A percentile compares a stretch with the other conserved stretches of the same genome.
Conservation (phyloP, 2,329 filamentous ascomycete genomes). For the Nothophaeocryptopus gaeumannii region DNA sequence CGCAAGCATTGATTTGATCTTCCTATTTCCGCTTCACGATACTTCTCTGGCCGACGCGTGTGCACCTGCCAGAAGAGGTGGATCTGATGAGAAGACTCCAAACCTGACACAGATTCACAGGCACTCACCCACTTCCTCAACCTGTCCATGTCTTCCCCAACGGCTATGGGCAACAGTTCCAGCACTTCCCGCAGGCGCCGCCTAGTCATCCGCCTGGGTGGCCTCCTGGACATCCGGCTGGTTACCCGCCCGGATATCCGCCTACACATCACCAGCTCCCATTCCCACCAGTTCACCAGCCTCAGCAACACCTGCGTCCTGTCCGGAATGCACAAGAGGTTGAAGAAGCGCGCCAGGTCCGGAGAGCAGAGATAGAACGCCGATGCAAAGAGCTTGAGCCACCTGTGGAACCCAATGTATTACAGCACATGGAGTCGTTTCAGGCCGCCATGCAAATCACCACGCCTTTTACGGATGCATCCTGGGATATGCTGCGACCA, state of each 20-base stretch:
- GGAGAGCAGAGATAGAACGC: conserved; percentile 68
- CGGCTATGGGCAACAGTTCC: conserved; percentile 10
- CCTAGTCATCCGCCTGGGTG: background rate
- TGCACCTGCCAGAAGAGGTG: background rate
- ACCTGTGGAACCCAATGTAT: conserved; percentile 59
- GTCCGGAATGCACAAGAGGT: conserved; percentile 62
- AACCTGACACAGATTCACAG: conserved; percentile 17
- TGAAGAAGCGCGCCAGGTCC: conserved; percentile 60
- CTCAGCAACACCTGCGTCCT: conserved; percentile 21
- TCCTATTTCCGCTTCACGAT: no score
- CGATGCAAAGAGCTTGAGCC: conserved; percentile 63
- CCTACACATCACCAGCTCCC: conserved; percentile 4
- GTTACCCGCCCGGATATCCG: background rate
- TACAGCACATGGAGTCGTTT: conserved; percentile 71
- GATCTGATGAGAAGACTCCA: conserved; percentile 5
- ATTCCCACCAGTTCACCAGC: conserved; percentile 11
- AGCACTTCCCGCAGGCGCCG: conserved; percentile 7
- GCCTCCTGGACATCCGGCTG: background rate
- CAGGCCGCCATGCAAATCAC: conserved; percentile 69
- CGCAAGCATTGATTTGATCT: no score
- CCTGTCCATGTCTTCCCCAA: conserved; percentile 29
- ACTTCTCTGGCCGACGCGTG: no score
- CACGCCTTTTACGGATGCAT: conserved; percentile 63
- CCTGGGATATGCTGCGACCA: conserved; percentile 67
- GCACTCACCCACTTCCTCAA: conserved; percentile 29